Evolutionary conservation across 2,329 filamentous ascomycete species (phyloP), one percentile per base, ranked within the genome.

Genomic region (Metarhizium sp.): DNA sequence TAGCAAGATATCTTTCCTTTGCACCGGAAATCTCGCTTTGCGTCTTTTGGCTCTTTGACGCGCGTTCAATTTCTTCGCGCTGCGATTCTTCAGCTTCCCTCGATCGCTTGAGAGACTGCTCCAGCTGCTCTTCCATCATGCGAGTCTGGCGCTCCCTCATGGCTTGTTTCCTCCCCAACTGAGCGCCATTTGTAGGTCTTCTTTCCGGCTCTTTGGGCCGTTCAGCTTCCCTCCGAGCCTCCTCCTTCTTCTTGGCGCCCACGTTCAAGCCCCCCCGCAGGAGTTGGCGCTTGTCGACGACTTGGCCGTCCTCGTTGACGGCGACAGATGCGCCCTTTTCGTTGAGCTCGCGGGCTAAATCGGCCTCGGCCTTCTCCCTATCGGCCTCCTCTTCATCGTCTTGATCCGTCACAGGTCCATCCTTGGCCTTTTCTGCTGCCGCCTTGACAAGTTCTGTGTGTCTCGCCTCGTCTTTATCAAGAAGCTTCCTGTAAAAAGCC

Each of bases 201-300:
- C 58, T 63, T 43, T 69, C 69, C 18, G 61, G 60, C 54, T 73
- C 64, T 5, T 56, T 56, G 4, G 62, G 59, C 10, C 60, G 54
- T 16, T 61, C 56, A 0, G 63, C 57, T 45, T 67, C 66, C 30
- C 52, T 59, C 47, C 63, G 62, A 8, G 54, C 59, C 32, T 55
- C 67, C 55, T 78, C 72, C 67, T 83, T 84, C 61, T 85, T 84
- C 66, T 82, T 86, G 0, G 79, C 74, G 51, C 79, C 78, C 18
- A 94, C 72, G 63, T 95, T 95, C 52, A 95, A 76, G 30, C 89
- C 89, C 6, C 88, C 86, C 50, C 75, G 79, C 6, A 95, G 78
- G 8, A 94, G 75, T 67, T 94, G 85, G n/a, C 88, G 78, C 74
- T 91, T 92, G 67, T 95, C 89, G 30, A 90, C 86, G 2, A 94